These are phyloP conservation scores for Chaetomiaceae sp. DNA, from an alignment of 2,329 filamentous ascomycete genomes.

Conservation along the genomic window DNA sequence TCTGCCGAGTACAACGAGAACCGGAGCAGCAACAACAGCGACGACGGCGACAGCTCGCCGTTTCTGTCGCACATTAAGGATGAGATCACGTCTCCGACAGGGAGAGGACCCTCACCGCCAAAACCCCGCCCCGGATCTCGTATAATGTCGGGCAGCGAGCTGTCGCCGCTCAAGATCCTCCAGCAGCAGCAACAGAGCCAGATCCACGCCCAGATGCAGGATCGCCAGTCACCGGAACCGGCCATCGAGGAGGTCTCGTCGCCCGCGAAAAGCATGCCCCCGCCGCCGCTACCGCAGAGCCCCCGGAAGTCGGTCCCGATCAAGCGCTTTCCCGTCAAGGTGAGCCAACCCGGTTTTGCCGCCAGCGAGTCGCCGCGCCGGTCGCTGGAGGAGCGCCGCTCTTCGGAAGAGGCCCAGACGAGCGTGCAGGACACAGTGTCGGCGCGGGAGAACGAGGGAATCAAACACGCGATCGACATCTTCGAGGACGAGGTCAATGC, in stretches of 20 bases:
- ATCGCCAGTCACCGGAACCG: conserved; percentile 22
- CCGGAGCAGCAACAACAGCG: conserved; percentile 24
- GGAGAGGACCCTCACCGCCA: conserved; percentile 37
- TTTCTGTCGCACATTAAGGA: conserved; percentile 33
- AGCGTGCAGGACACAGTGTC: conserved; percentile 52
- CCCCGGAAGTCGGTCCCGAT: conserved; percentile 46
- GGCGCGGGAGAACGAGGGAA: conserved; percentile 49
- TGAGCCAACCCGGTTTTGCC: conserved; percentile 35
- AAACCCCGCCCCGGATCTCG: conserved; percentile 48
- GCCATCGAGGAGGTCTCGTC: conserved; percentile 23
- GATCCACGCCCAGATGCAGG: conserved; percentile 16
- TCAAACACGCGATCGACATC: conserved; percentile 57
- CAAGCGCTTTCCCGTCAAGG: conserved; percentile 58
- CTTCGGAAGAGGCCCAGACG: conserved; percentile 30
- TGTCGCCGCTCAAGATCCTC: conserved; percentile 55
- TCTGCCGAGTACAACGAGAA: conserved; percentile 22
- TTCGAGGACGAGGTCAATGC: conserved; percentile 50
- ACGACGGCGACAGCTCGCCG: conserved; percentile 29
- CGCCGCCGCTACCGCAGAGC: conserved; percentile 35
- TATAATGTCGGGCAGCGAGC: conserved; percentile 52
- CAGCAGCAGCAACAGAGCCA: conserved; percentile 26
- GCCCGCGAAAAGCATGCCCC: conserved; percentile 29
- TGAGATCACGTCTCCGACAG: conserved; percentile 41
- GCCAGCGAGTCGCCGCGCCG: conserved; percentile 19
- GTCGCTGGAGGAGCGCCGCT: conserved; percentile 12